Base-by-base conservation (phyloP, 352 stramenopile species). In the Phytophthora colocasiae region DNA sequence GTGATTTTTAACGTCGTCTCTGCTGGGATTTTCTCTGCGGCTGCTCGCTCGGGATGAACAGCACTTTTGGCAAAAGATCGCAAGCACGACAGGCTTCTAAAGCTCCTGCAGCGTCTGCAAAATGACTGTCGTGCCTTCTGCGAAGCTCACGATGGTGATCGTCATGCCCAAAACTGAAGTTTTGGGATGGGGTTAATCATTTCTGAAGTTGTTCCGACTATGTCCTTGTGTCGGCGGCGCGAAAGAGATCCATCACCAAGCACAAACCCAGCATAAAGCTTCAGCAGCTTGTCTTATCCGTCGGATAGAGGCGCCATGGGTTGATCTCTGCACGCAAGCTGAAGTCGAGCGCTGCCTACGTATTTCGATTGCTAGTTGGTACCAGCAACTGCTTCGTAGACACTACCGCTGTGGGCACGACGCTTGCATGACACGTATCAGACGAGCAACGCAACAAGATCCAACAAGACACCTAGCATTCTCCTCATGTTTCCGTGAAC, bases 151-250 rank as follows among this genome's bases (percentile, higher is more conserved):
- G 14, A 17, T 19, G 15, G 54, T 31, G 29, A 26, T 29, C 22
- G 41, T 31, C 27, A 31, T 31, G 22, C 22, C 12, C 43, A 22
- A 48, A 58, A 52, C 36, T 51, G 53, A 58, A 60, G 59, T 61
- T 61, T 40, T 43, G 52, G 43, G 52, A 61, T 60, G 62, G 26
- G 32, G 22, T 71, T 58, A 64, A 75, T 65, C 41, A 66, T 69
- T 66, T 69, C 63, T 69, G 63, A 69, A 73, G 57, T 66, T 72
- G 26, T 4, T 39, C 53, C 39, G 44, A 32, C 52, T 67, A 45
- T 72, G 58, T 39, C 12, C 24, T 60, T 36, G 31, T 36, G 9
- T 36, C 31, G 31, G 31, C 31, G 9, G 1, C 31, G 31, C 31
- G 31, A 36, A 36, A 36, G 31, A 36, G 2, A 10, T 36, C 29